A percentile compares a stretch with the other conserved stretches of the same genome.
Evolutionary conservation across 192 early-diverging fungal genomes (phyloP).

Genomic region (Geranomyces variabilis): DNA sequence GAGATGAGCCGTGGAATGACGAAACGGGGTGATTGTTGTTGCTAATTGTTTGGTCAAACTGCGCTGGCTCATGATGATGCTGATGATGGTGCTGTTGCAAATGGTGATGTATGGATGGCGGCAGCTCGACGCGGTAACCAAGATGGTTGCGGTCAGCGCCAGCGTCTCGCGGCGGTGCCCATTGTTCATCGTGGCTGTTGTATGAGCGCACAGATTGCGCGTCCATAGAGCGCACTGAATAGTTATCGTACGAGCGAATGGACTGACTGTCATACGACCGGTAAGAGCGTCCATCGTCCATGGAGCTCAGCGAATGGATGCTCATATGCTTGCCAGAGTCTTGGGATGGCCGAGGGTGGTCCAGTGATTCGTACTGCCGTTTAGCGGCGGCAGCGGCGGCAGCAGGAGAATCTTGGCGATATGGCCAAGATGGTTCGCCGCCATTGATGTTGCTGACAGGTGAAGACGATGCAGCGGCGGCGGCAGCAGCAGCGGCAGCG

Average conservation of each 20-base stretch:
- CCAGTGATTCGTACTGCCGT: neutral
- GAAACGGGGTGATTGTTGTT: neutral
- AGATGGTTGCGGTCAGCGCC: neutral
- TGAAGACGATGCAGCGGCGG: neutral
- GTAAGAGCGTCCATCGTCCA: constrained; percentile 23
- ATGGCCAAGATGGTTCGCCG: neutral
- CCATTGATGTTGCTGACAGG: neutral
- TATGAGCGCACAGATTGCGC: constrained; percentile 15
- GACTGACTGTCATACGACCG: constrained; percentile 22
- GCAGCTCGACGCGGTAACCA: constrained; percentile 4
- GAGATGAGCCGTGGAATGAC: constrained; percentile 9
- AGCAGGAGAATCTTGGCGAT: neutral
- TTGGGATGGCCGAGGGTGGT: constrained; percentile 19
- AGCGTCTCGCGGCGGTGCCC: neutral
- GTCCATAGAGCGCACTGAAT: constrained; percentile 10
- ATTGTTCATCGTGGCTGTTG: constrained; percentile 3
- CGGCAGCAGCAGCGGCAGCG: neutral
- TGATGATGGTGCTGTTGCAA: neutral
- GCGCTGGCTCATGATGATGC: neutral
- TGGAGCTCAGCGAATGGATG: neutral
- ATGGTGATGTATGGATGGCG: neutral
- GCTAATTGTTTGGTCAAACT: neutral
- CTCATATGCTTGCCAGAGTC: constrained; percentile 29
- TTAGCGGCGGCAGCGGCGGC: neutral
- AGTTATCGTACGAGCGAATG: constrained; percentile 20